A percentile compares a stretch with the other conserved stretches of the same genome.
These are phyloP conservation scores for Paramecium caudatum DNA, from an alignment of 73 alveolate species.

Conservation along the genomic window DNA sequence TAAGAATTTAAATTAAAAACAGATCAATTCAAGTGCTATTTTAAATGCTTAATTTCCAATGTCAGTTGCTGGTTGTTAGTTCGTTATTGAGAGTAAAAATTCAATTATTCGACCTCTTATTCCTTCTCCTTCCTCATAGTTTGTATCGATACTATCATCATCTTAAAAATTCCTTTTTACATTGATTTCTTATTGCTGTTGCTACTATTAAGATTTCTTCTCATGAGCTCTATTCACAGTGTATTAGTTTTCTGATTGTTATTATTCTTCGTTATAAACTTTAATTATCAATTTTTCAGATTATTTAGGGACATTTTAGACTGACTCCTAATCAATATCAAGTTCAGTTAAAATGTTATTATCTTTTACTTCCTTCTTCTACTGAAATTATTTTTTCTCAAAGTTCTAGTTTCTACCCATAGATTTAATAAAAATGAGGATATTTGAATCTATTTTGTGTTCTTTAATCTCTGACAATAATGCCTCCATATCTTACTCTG, in stretches of 20 bases:
- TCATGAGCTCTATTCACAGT: neutral
- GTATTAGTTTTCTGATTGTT: conserved; percentile 33
- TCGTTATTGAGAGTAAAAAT: neutral
- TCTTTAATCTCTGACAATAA: conserved; percentile 26
- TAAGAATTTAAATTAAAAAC: conserved; percentile 44
- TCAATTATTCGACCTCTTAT: conserved; percentile 64
- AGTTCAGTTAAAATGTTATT: neutral
- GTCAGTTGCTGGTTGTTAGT: neutral
- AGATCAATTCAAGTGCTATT: conserved; percentile 22
- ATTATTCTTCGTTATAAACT: conserved; percentile 32
- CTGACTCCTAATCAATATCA: conserved; percentile 23
- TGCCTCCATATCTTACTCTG: conserved; percentile 50
- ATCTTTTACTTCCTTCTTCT: conserved; percentile 12
- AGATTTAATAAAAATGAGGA: neutral
- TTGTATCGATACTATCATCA: conserved; percentile 49
- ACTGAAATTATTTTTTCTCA: conserved; percentile 34
- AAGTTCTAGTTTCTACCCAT: conserved; percentile 38
- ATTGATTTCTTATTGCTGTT: neutral
- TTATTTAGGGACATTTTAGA: neutral
- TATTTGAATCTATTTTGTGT: conserved; percentile 28
- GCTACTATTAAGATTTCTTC: neutral
- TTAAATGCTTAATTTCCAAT: conserved; percentile 57
- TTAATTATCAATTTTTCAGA: conserved; percentile 2
- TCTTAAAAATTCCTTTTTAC: neutral
- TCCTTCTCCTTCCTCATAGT: conserved; percentile 53